Evolutionary conservation across 2,329 filamentous ascomycete species (phyloP).

Genomic region (Orbilia javanica): DNA sequence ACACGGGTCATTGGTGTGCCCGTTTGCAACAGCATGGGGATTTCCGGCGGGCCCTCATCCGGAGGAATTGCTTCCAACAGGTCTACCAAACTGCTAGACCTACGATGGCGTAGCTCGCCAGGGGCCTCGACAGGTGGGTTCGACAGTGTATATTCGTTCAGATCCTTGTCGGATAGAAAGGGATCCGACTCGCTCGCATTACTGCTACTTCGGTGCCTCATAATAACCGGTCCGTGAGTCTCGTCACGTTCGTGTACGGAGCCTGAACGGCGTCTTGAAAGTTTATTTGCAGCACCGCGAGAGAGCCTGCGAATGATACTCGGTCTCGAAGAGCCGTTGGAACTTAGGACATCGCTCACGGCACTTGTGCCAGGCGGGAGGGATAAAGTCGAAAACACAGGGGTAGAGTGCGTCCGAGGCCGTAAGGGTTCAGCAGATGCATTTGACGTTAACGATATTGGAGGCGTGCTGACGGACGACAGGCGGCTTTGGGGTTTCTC

Average conservation of each 20-base stretch:
- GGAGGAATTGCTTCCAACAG: constrained; percentile 65
- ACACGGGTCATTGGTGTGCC: constrained; percentile 85
- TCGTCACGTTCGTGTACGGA: constrained; percentile 83
- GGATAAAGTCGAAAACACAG: constrained; percentile 49
- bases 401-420: constrained; percentile 47
- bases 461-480: constrained; percentile 1
- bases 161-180: constrained; percentile 66
- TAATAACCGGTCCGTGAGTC: constrained; percentile 88
- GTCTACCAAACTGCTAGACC: constrained; percentile 65
- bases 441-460: constrained; percentile 18
- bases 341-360: constrained; percentile 73
- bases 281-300: constrained; percentile 79
- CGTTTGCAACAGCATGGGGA: constrained; percentile 80
- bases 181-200: constrained; percentile 74
- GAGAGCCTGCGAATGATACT: constrained; percentile 85
- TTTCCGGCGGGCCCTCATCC: constrained; percentile 73
- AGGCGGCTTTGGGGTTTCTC: constrained; percentile 30
- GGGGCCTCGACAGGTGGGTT: constrained; percentile 65
- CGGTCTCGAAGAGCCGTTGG: constrained; percentile 73
- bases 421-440: constrained; percentile 41
- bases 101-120: constrained; percentile 26
- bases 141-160: constrained; percentile 68
- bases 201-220: constrained; percentile 89
- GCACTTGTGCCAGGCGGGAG: constrained; percentile 67
- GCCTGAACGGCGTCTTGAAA: constrained; percentile 79